Conservation (phyloP, 768 basidiomycete species). For the Mrakia frigida region DNA sequence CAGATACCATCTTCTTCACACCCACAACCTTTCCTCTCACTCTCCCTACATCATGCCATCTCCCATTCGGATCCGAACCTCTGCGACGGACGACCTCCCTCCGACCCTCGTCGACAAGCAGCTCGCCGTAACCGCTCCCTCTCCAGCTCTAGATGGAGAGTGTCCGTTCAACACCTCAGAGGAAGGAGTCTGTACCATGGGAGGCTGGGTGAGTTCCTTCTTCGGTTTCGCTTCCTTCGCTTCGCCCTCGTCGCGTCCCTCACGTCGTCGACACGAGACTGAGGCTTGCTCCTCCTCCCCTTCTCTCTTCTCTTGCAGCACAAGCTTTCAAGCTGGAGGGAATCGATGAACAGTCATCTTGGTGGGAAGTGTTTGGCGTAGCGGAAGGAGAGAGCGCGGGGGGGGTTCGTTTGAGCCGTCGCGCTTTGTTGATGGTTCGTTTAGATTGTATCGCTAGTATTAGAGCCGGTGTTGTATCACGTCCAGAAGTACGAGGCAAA, state of each 20-base stretch:
- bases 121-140: background rate
- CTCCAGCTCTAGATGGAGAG: constrained; percentile 4
- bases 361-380: background rate
- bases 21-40: constrained; percentile 17
- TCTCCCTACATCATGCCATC: constrained; percentile 11
- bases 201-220: background rate
- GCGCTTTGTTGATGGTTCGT: too few species aligned
- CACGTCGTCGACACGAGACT: background rate
- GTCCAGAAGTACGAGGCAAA: too few species aligned
- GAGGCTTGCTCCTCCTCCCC: background rate
- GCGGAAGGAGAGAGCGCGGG: background rate
- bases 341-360: constrained; percentile 3
- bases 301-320: background rate
- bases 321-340: background rate
- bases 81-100: background rate
- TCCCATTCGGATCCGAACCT: background rate
- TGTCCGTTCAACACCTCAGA: background rate
- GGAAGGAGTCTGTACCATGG: background rate
- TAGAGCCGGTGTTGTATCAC: too few species aligned
- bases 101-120: background rate
- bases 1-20: constrained; percentile 9
- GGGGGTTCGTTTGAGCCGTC: too few species aligned
- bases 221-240: background rate
- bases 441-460: too few species aligned
- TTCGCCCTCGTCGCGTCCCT: background rate